phyloP scores from a whole-genome alignment of 331 rosid species.

The Erythrophleum ivorense region DNA sequence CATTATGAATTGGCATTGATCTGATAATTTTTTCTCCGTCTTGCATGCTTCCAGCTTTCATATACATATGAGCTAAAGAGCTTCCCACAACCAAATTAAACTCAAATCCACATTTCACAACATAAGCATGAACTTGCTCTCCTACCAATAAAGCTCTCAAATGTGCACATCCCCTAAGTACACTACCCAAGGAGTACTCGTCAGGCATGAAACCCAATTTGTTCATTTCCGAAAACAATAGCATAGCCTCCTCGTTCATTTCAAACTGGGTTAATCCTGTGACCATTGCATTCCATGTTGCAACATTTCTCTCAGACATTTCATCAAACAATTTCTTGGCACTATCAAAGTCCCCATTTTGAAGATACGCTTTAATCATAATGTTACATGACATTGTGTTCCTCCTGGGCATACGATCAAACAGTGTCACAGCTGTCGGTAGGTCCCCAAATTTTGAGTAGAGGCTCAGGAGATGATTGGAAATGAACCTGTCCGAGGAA shows the following conservation, averaged over 20 bases:
- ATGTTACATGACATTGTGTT: conserved; percentile 83
- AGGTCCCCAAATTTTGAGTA: conserved; percentile 74
- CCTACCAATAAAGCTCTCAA: conserved; percentile 63
- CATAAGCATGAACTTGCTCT: conserved; percentile 70
- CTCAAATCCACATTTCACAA: conserved; percentile 74
- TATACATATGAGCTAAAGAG: conserved; percentile 89
- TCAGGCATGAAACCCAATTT: conserved; percentile 67
- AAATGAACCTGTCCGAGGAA: conserved; percentile 69
- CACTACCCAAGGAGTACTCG: conserved; percentile 77
- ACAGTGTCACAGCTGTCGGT: conserved; percentile 52
- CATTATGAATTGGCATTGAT: conserved; percentile 64
- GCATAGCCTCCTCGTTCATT: conserved; percentile 61
- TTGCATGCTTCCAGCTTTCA: conserved; percentile 72
- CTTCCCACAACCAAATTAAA: conserved; percentile 72
- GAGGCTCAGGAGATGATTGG: conserved; percentile 74
- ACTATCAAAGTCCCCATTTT: conserved; percentile 54
- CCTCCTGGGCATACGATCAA: conserved; percentile 57
- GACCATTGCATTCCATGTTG: conserved; percentile 88
- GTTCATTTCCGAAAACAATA: conserved; percentile 64
- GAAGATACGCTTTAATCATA: conserved; percentile 65
- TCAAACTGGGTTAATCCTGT: conserved; percentile 70
- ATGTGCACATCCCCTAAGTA: conserved; percentile 87
- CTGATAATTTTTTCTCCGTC: conserved; percentile 72
- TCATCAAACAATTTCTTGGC: conserved; percentile 74
- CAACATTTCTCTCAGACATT: conserved; percentile 79